A percentile compares a stretch with the other conserved stretches of the same genome.
These are phyloP conservation scores for Polyrhizophydium stewartii DNA, from an alignment of 371 early-diverging fungal genomes.

Conservation along the genomic window DNA sequence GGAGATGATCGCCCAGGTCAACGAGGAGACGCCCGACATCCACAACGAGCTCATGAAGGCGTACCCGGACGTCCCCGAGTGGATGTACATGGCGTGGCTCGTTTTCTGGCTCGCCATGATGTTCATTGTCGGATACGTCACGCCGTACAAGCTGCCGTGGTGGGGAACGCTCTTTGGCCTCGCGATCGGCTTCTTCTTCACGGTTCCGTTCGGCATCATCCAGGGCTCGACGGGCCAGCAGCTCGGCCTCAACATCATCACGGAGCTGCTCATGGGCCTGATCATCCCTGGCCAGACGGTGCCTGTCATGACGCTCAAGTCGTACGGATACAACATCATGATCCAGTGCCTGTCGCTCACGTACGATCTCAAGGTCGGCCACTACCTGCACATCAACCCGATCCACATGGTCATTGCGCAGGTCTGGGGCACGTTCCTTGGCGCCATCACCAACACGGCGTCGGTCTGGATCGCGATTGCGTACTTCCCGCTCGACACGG, in stretches of 20 bases:
- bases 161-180: constrained; percentile 59
- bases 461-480: constrained; percentile 9
- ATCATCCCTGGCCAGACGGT: constrained; percentile 12
- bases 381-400: constrained; percentile 44
- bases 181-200: constrained; percentile 56
- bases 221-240: constrained; percentile 25
- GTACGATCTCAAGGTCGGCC: constrained; percentile 37
- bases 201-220: constrained; percentile 62
- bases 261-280: constrained; percentile 31
- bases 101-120: constrained; percentile 12
- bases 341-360: constrained; percentile 29
- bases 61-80: constrained; percentile 34
- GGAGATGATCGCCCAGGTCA: constrained; percentile 8
- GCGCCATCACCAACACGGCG: constrained; percentile 16
- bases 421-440: constrained; percentile 21
- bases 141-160: constrained; percentile 28
- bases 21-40: neutral
- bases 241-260: constrained; percentile 34
- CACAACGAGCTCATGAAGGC: constrained; percentile 22
- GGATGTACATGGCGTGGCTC: constrained; percentile 20
- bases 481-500: neutral
- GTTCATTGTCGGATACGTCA: constrained; percentile 15
- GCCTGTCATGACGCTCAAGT: constrained; percentile 35
- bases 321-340: constrained; percentile 25
- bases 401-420: constrained; percentile 20